These are phyloP conservation scores for Rhodomyrtus psidioides DNA, from an alignment of 441 rosid species.

Conservation along the genomic window DNA sequence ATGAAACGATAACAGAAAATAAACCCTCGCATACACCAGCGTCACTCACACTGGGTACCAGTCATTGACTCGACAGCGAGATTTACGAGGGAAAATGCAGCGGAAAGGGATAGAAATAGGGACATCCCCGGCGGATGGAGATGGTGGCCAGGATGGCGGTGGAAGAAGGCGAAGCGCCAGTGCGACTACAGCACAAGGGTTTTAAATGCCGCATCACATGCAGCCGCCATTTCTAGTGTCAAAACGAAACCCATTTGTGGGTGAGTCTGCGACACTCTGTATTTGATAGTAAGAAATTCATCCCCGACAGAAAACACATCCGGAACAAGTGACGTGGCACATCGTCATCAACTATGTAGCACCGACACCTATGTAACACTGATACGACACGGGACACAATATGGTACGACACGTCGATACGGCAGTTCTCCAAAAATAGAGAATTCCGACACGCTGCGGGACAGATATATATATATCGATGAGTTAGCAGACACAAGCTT, in stretches of 20 bases:
- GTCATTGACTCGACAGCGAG: not conserved
- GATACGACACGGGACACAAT: too few relatives aligned
- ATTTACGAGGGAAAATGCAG: not conserved
- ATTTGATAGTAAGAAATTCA: not conserved
- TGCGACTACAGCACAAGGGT: not conserved
- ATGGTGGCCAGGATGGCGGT: not conserved
- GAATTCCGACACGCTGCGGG: too few relatives aligned
- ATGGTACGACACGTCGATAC: too few relatives aligned
- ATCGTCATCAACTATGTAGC: too few relatives aligned
- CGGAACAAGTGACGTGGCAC: not conserved
- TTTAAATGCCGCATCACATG: not conserved
- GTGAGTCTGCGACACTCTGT: not conserved
- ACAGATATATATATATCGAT: too few relatives aligned
- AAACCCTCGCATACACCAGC: not conserved
- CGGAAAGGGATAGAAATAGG: not conserved
- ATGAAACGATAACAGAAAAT: not conserved
- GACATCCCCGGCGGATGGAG: not conserved
- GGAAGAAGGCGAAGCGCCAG: not conserved
- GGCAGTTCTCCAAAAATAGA: too few relatives aligned
- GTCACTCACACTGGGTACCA: not conserved
- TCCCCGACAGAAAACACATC: accelerated
- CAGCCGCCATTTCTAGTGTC: not conserved
- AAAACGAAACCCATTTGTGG: not conserved
- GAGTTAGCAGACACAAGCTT: too few relatives aligned
- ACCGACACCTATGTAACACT: too few relatives aligned